A percentile compares a stretch with the other conserved stretches of the same genome.
These are phyloP conservation scores for Aquilaria yunnanensis DNA, from an alignment of 345 rosid species.

Conservation along the genomic window DNA sequence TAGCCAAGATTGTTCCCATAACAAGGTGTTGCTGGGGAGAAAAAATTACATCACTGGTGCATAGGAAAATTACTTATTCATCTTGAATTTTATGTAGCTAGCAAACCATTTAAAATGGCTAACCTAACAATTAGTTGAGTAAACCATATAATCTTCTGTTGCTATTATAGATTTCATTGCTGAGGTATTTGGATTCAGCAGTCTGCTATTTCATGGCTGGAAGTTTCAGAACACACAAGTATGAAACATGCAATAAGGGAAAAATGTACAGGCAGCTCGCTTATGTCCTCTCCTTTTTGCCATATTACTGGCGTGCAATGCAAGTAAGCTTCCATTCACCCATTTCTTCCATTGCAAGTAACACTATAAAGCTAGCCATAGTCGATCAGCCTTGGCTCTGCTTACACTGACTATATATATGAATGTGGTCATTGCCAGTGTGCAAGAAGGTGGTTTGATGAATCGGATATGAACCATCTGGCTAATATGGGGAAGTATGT, in stretches of 20 bases:
- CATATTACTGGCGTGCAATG: constrained; percentile 96
- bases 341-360: constrained; percentile 23
- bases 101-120: no score
- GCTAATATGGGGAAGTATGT: constrained; percentile 97
- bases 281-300: constrained; percentile 76
- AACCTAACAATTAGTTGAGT: no score
- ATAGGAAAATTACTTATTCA: no score
- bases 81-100: background rate
- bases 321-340: constrained; percentile 42
- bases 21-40: no score
- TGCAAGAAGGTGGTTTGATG: constrained; percentile 90
- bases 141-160: background rate
- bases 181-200: constrained; percentile 80
- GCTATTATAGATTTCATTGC: constrained; percentile 48
- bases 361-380: constrained; percentile 1
- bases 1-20: no score
- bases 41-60: no score
- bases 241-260: constrained; percentile 62
- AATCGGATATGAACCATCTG: constrained; percentile 52
- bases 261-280: constrained; percentile 60
- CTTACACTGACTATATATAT: background rate
- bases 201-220: constrained; percentile 79
- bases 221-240: constrained; percentile 59
- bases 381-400: background rate
- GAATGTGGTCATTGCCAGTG: constrained; percentile 52